Base-by-base conservation (phyloP, 1,284 basidiomycete genomes). In the Cystobasidium sp. region DNA sequence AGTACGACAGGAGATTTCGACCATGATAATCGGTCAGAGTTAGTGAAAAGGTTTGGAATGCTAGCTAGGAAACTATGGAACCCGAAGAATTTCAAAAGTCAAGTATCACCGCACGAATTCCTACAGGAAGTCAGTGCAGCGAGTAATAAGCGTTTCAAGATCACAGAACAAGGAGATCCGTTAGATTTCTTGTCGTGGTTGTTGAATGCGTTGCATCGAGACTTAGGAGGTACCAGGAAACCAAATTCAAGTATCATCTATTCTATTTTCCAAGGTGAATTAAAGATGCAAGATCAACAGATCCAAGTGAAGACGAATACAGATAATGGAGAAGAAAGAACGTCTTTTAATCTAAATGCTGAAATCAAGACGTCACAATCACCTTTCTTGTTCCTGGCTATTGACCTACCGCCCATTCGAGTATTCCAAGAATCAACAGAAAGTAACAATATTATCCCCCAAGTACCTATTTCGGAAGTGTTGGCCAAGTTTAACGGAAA, bases 391-490 rank as follows among this genome's bases (percentile, higher is more conserved):
- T 94, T 97, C 82, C 87, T 99, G 49, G 92, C 95, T 0, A 88
- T 99, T 59, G 97, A 99, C 83, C 87, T 99, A 16, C 97, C 97
- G 0, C 91, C 96, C 0, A 94, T 94, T 20, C 97, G 97, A 1
- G 85, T 99, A 53, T 98, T 99, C 84, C 96, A 97, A 84, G 95
- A 97, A 81, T 84, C 90, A 18, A 88, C 95, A 61, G 76, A 78
- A 22, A 93, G 96, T 84, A 97, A 97, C 84, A 97, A 98, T 81
- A 98, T 98, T 82, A 97, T 99, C 75, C 97, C 97, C 20, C 97
- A 99, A 86, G 93, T 97, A 58, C 91, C 90, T 61, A 89, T 99
- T 75, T 89, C 94, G 62, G 88, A 90, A 16, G 89, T 99, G 10
- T 86, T 99, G n/a, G 88, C 91, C 56, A 99, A 99, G 84, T 99